These are phyloP conservation scores for Sclerotinia borealis DNA, from an alignment of 2,329 filamentous ascomycete species.

Conservation along the genomic window DNA sequence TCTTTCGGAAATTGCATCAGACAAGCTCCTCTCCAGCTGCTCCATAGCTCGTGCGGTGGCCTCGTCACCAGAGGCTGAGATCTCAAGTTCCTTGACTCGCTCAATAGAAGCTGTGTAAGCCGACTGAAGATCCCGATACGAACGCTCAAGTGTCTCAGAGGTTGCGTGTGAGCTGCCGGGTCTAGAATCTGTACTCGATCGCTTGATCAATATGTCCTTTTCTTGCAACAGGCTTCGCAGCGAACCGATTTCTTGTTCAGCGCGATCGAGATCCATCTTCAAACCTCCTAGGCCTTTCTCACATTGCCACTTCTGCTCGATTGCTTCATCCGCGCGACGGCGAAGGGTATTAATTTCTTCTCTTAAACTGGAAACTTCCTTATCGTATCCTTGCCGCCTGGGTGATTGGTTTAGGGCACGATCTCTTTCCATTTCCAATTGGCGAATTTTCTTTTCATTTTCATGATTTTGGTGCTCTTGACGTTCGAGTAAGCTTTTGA, in stretches of 20 bases:
- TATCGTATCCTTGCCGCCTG: conserved; percentile 72
- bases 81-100: conserved; percentile 60
- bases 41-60: conserved; percentile 57
- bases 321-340: conserved; percentile 82
- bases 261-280: conserved; percentile 94
- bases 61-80: conserved; percentile 44
- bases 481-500: conserved; percentile 78
- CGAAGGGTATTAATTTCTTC: conserved; percentile 81
- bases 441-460: conserved; percentile 71
- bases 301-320: conserved; percentile 94
- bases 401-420: conserved; percentile 63
- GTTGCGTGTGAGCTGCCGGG: conserved; percentile 47
- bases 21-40: conserved; percentile 62
- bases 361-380: conserved; percentile 72
- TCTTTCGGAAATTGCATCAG: conserved; percentile 63
- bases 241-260: conserved; percentile 86
- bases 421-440: conserved; percentile 73
- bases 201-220: conserved; percentile 68
- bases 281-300: conserved; percentile 83
- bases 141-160: conserved; percentile 65
- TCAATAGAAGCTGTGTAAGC: conserved; percentile 61
- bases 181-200: conserved; percentile 39
- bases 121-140: conserved; percentile 70
- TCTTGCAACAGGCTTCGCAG: conserved; percentile 72
- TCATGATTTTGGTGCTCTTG: conserved; percentile 81